phyloP scores from a whole-genome alignment of 768 basidiomycete species.

The Agrocybe pediades region DNA sequence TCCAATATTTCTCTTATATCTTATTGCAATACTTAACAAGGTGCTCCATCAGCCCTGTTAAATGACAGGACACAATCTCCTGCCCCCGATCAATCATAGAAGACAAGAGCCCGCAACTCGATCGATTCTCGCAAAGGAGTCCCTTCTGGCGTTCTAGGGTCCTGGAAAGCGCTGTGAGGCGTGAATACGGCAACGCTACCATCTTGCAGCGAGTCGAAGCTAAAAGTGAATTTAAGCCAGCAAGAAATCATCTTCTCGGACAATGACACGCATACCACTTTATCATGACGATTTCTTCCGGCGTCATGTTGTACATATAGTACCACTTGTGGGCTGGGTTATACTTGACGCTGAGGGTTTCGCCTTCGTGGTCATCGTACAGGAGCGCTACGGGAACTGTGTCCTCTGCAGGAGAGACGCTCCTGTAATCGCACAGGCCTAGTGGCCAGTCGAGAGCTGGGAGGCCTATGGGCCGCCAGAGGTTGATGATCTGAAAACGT shows the following conservation, averaged over 20 bases:
- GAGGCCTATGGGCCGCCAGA: slow-evolving; percentile 58
- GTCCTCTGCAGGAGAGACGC: slow-evolving; percentile 41
- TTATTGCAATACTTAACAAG: background rate
- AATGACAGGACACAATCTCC: background rate
- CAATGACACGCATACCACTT: slow-evolving; percentile 34
- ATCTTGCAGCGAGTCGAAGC: slow-evolving; percentile 36
- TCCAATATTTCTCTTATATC: too few species aligned
- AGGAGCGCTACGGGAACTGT: slow-evolving; percentile 44
- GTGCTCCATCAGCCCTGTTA: background rate
- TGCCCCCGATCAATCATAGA: slow-evolving; percentile 43
- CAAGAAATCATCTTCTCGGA: background rate
- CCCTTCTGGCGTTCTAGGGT: slow-evolving; percentile 51
- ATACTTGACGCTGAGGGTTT: slow-evolving; percentile 48
- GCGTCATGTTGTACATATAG: slow-evolving; percentile 44
- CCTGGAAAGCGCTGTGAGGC: slow-evolving; percentile 65
- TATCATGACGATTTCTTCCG: slow-evolving; percentile 52
- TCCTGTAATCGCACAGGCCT: slow-evolving; percentile 51
- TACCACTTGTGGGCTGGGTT: slow-evolving; percentile 54
- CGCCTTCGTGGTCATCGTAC: slow-evolving; percentile 53
- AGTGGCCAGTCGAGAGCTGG: slow-evolving; percentile 53
- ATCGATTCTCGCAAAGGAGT: slow-evolving; percentile 58
- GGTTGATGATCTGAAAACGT: slow-evolving; percentile 61
- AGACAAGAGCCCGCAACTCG: slow-evolving; percentile 64
- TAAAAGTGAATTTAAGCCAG: slow-evolving; percentile 1
- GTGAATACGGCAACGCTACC: slow-evolving; percentile 55